phyloP scores from a whole-genome alignment of 2,329 filamentous ascomycete species.

The Diaporthe sp. region DNA sequence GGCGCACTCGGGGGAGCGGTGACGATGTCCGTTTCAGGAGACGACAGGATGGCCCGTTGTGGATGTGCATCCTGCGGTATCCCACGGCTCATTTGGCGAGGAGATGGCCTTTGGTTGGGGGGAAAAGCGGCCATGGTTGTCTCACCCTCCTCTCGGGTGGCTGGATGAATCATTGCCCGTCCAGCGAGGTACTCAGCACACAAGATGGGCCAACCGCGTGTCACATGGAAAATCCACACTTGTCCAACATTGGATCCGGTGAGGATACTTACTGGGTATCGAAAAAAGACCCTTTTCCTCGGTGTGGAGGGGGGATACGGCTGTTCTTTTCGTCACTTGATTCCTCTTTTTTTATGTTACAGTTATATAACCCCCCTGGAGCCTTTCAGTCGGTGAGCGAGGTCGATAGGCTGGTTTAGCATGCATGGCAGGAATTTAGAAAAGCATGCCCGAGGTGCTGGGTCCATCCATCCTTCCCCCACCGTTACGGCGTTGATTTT shows the following conservation, averaged over 20 bases:
- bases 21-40: slow-evolving; percentile 14
- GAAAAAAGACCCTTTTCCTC: neutral
- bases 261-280: neutral
- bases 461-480: neutral
- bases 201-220: neutral
- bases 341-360: slow-evolving; percentile 26
- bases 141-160: neutral
- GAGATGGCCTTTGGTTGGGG: neutral
- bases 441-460: neutral
- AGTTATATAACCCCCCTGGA: neutral
- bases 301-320: neutral
- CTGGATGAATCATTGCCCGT: neutral
- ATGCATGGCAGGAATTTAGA: neutral
- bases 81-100: slow-evolving; percentile 10
- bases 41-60: slow-evolving; percentile 1
- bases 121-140: neutral
- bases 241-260: neutral
- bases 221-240: neutral
- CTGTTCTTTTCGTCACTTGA: neutral
- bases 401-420: neutral
- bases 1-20: slow-evolving; percentile 6
- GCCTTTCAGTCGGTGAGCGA: neutral
- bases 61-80: slow-evolving; percentile 17
- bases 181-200: slow-evolving; percentile 9
- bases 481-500: neutral